Conservation (phyloP, 2,329 filamentous ascomycete genomes). For the Diaporthe caulivora region DNA sequence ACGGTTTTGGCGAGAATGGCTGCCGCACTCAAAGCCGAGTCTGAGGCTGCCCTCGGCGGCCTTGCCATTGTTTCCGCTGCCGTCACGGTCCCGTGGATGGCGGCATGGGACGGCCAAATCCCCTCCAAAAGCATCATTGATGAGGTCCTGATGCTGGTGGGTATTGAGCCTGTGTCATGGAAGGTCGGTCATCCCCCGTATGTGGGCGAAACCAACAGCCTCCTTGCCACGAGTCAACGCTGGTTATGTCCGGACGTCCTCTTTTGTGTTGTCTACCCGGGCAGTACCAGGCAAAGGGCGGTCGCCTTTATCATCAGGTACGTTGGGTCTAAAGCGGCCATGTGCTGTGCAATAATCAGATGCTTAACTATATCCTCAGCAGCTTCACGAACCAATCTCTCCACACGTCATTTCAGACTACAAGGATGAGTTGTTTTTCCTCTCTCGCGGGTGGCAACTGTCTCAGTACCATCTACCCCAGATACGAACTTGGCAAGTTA, state of each 20-base stretch:
- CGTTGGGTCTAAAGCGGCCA: background rate
- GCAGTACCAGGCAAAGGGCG: background rate
- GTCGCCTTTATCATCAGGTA: background rate
- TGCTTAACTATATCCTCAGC: background rate
- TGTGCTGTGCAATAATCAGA: background rate
- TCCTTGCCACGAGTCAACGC: background rate
- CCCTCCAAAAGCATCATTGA: background rate
- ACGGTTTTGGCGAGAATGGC: background rate
- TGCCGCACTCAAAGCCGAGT: background rate
- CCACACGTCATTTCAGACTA: background rate
- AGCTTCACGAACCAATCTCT: constrained; percentile 5
- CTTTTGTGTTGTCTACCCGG: background rate
- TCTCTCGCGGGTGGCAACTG: background rate
- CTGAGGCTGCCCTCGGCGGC: background rate
- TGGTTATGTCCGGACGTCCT: background rate
- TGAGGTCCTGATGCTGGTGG: background rate
- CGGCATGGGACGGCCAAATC: background rate
- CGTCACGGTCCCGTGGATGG: background rate
- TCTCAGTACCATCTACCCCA: background rate
- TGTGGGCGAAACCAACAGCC: background rate
- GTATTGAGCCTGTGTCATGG: background rate
- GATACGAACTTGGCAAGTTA: background rate
- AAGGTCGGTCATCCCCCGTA: background rate
- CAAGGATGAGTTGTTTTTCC: background rate
- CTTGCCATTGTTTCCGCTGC: background rate